These are phyloP conservation scores for Phytophthora foliorum DNA, from an alignment of 352 stramenopile species.

Conservation along the genomic window DNA sequence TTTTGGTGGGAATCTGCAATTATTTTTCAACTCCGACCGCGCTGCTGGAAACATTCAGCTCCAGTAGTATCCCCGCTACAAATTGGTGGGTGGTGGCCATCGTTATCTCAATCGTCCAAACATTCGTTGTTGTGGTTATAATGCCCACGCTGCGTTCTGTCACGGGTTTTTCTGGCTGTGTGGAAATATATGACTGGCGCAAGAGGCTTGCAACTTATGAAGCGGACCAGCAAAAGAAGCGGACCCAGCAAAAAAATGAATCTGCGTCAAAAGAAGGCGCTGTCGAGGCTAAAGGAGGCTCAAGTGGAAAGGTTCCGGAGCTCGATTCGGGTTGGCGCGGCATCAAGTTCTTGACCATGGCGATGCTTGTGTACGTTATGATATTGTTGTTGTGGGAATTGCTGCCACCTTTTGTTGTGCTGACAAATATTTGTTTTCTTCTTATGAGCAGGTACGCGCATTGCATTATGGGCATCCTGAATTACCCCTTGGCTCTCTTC, in stretches of 20 bases:
- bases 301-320: slow-evolving; percentile 11
- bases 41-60: slow-evolving; percentile 16
- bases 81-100: slow-evolving; percentile 41
- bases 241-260: background rate
- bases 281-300: background rate
- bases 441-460: slow-evolving; percentile 57
- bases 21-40: slow-evolving; percentile 19
- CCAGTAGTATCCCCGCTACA: slow-evolving; percentile 6
- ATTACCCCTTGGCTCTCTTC: slow-evolving; percentile 86
- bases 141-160: slow-evolving; percentile 41
- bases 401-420: background rate
- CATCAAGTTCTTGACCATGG: slow-evolving; percentile 68
- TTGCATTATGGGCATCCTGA: slow-evolving; percentile 81
- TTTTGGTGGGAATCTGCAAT: slow-evolving; percentile 24
- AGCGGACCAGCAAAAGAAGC: slow-evolving; percentile 35
- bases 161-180: slow-evolving; percentile 49
- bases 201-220: slow-evolving; percentile 51
- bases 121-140: slow-evolving; percentile 32
- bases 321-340: slow-evolving; percentile 63
- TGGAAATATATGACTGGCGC: slow-evolving; percentile 49
- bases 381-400: background rate
- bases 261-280: background rate
- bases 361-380: slow-evolving; percentile 60
- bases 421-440: slow-evolving; percentile 20
- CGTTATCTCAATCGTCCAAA: slow-evolving; percentile 35